phyloP scores from a whole-genome alignment of 129 eudicot species.

The Flaveria bidentis region DNA sequence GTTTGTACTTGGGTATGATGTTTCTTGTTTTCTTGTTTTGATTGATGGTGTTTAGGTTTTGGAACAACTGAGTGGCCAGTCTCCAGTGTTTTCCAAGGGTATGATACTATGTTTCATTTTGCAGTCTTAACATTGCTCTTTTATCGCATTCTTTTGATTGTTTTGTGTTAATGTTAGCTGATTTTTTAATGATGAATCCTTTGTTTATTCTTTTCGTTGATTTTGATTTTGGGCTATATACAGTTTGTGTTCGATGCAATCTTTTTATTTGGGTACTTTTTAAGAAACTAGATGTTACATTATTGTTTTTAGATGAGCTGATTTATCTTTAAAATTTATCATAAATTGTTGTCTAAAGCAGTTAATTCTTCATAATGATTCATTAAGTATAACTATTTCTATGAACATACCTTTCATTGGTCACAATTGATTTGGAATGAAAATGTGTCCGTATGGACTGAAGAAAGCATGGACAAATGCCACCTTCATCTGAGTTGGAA shows the following conservation, averaged over 20 bases:
- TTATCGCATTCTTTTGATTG: background rate
- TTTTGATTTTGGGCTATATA: too few species aligned
- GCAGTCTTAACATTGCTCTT: background rate
- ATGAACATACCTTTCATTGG: too few species aligned
- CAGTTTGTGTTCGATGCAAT: too few species aligned
- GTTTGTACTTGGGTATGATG: background rate
- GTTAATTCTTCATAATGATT: too few species aligned
- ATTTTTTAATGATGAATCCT: background rate
- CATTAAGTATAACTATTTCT: background rate
- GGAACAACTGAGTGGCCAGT: slow-evolving; percentile 28
- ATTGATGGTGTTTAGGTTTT: slow-evolving; percentile 15
- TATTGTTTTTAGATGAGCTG: background rate
- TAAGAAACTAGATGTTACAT: background rate
- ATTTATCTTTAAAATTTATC: background rate
- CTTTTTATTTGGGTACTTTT: background rate
- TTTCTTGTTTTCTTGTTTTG: background rate
- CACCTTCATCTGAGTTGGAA: too few species aligned
- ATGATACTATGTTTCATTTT: background rate
- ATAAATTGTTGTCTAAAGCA: background rate
- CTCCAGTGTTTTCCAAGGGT: slow-evolving; percentile 27
- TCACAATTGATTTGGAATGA: too few species aligned
- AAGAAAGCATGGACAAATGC: too few species aligned
- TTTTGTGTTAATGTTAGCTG: background rate
- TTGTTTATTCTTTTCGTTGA: too few species aligned
- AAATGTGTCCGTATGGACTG: too few species aligned